phyloP scores from a whole-genome alignment of 352 stramenopile species.

The Pythium rishiriense region DNA sequence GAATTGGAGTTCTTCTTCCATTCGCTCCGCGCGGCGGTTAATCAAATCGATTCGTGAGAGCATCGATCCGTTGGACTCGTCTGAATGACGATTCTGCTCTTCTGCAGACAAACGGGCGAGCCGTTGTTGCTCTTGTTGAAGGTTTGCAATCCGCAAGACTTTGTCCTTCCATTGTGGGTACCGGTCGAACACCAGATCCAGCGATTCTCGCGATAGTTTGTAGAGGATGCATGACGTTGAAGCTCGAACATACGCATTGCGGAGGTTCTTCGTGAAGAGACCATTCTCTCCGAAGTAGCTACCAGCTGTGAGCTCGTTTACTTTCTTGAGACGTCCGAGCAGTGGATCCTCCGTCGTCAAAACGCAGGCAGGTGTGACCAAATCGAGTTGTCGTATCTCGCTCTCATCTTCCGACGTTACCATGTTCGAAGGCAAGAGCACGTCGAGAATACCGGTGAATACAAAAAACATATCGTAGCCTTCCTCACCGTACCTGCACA shows the following conservation, averaged over 20 bases:
- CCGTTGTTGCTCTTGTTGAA: slow-evolving; percentile 38
- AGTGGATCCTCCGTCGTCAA: slow-evolving; percentile 11
- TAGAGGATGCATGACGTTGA: slow-evolving; percentile 55
- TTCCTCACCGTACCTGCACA: slow-evolving; percentile 46
- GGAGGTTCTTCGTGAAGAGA: slow-evolving; percentile 37
- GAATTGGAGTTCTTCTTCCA: slow-evolving; percentile 36
- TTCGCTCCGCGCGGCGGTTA: slow-evolving; percentile 28
- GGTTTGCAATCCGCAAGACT: slow-evolving; percentile 40
- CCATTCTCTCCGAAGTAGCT: slow-evolving; percentile 47
- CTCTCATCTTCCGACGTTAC: slow-evolving; percentile 4
- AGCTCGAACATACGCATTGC: slow-evolving; percentile 41
- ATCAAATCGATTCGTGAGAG: slow-evolving; percentile 29
- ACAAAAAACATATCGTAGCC: slow-evolving; percentile 67
- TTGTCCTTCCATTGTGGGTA: slow-evolving; percentile 48
- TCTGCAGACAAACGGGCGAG: slow-evolving; percentile 23
- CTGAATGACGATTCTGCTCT: slow-evolving; percentile 23
- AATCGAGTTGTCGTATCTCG: neutral
- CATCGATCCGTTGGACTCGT: slow-evolving; percentile 25
- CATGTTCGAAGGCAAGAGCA: slow-evolving; percentile 30
- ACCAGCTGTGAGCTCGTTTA: slow-evolving; percentile 40
- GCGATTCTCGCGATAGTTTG: slow-evolving; percentile 39
- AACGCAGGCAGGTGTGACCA: neutral
- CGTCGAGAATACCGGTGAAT: slow-evolving; percentile 45
- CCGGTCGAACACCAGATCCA: slow-evolving; percentile 48
- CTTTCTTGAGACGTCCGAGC: slow-evolving; percentile 24